Base-by-base conservation (phyloP, 2,329 filamentous ascomycete species). In the Fusarium sp. region DNA sequence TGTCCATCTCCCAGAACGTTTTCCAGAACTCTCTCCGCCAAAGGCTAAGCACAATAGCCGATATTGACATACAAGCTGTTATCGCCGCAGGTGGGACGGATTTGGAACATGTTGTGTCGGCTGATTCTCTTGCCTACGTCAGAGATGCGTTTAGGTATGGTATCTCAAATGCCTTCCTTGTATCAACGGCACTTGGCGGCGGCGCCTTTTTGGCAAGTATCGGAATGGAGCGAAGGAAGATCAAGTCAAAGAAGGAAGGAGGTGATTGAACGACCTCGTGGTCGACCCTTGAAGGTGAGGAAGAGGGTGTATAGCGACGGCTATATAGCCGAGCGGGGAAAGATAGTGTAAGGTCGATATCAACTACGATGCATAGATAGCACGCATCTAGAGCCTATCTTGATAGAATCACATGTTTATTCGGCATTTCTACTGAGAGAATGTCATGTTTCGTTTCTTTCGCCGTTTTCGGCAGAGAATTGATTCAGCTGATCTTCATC, bases 1-100 rank as follows among this genome's bases (percentile, higher is more conserved):
- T 76, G 5, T 59, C 66, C 3, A 69, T 77, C 8, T 72, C 71
- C 12, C 73, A 74, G 16, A 77, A 75, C 10, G 59, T 76, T 1
- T 77, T 77, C 24, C 69, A 75, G 24, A 73, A 72, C 13, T 54
- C 35, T 8, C 56, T 76, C 1, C 61, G 39, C 9, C 45, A 53
- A 11, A 42, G 54, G 16, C 54, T 77, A 5, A 36, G 38, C 2
- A 35, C 57, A 24, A 69, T 77, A 8, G 8, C 36, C 6, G 63
- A 35, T 1, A 45, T 77, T 4, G 61, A 77, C 6, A 14, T 68
- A 7, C 22, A 30, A 14, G 53, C 65, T 1, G 65, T 76, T 2
- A 65, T 75, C 20, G 69, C 75, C 9, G 45, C 67, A 12, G 75
- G 75, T 0, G 75, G 62, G 5, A 44, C 48, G 10, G 58, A 68